Evolutionary conservation across 2,329 filamentous ascomycete species (phyloP).

Genomic region (Colletotrichum australisinense): DNA sequence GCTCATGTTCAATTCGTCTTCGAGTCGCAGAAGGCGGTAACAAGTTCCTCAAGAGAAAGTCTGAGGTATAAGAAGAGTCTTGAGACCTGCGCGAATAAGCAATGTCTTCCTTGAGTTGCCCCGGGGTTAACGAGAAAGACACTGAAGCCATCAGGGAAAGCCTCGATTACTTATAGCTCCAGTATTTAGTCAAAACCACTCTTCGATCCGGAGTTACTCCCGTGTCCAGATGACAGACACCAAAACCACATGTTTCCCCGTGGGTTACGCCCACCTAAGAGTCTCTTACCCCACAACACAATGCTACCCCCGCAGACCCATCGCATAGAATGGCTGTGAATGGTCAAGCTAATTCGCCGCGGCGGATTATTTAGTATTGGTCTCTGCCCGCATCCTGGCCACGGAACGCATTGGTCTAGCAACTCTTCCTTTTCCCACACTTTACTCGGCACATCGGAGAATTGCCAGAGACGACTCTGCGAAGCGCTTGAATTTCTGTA

Average conservation of each 20-base stretch:
- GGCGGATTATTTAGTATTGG: neutral
- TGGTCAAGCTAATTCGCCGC: neutral
- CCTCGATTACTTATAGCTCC: neutral
- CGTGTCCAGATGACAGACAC: neutral
- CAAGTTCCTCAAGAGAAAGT: neutral
- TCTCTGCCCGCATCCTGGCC: neutral
- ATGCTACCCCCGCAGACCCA: conserved; percentile 7
- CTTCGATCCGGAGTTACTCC: neutral
- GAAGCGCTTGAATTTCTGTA: no score
- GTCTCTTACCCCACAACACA: neutral
- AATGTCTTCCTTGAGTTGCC: neutral
- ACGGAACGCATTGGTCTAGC: no score
- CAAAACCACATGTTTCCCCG: conserved; percentile 20
- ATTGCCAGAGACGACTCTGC: neutral
- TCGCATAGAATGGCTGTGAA: neutral
- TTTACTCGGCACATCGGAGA: conserved; percentile 13
- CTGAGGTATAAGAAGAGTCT: no score
- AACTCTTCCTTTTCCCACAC: neutral
- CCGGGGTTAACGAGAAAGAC: neutral
- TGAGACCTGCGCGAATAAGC: neutral
- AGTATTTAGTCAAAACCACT: neutral
- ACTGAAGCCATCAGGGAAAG: neutral
- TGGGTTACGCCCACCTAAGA: neutral
- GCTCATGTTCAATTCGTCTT: neutral
- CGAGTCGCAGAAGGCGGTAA: neutral